Percentiles rank a stretch among this genome's conserved stretches.
phyloP scores from a whole-genome alignment of 1,284 basidiomycete species.

The Pholiota adiposa region DNA sequence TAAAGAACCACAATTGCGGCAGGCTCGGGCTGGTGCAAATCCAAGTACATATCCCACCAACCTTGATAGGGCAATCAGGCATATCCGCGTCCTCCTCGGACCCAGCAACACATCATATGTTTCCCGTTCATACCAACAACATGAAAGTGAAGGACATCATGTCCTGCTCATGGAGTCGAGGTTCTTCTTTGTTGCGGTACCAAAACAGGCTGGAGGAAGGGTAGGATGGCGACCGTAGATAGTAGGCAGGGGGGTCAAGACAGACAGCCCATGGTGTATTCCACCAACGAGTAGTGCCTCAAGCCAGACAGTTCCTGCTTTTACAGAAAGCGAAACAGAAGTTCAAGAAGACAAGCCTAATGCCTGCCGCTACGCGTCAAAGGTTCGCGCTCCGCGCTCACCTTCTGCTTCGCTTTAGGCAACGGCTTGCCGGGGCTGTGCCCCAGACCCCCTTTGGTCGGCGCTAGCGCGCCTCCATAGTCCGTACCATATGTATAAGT shows the following conservation, averaged over 20 bases:
- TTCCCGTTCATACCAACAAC: conserved; percentile 10
- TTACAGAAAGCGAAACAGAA: neutral
- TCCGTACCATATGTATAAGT: too few species aligned
- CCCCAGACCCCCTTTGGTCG: too few species aligned
- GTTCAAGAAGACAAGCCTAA: too few species aligned
- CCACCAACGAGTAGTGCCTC: neutral
- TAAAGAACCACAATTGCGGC: conserved; percentile 10
- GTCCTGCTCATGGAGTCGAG: conserved; percentile 5
- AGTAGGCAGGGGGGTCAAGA: neutral
- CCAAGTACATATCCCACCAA: neutral
- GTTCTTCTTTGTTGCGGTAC: neutral
- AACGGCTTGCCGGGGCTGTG: too few species aligned
- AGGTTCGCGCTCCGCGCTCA: too few species aligned
- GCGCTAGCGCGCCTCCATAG: too few species aligned
- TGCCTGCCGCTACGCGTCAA: too few species aligned
- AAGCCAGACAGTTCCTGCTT: neutral
- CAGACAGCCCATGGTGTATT: neutral
- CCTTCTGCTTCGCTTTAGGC: too few species aligned
- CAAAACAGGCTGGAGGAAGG: neutral
- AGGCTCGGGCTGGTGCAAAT: conserved; percentile 8
- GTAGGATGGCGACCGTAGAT: conserved; percentile 1
- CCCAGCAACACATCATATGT: conserved; percentile 15
- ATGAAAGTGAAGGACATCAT: conserved; percentile 1
- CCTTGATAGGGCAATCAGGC: conserved; percentile 7
- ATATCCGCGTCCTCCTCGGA: conserved; percentile 26